Base-by-base conservation (phyloP, 2,329 filamentous ascomycete species). In the Dactylellina leptospora region DNA sequence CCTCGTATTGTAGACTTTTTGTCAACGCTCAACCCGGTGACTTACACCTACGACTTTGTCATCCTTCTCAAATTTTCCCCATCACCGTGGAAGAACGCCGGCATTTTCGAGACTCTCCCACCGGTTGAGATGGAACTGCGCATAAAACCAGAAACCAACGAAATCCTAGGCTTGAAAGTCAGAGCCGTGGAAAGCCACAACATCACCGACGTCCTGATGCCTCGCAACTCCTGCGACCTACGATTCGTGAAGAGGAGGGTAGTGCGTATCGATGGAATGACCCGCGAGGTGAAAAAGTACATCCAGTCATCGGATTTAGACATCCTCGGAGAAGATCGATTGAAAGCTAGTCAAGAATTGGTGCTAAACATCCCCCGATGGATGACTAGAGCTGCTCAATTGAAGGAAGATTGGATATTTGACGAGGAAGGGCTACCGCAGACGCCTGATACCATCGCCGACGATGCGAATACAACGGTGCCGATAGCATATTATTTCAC, bases 191-290 rank as follows among this genome's bases (percentile, higher is more conserved):
- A 76, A 25, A 74, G 64, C 5, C 69, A 76, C 20, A 71, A 51
- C 6, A 55, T 75, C 6, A 74, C 68, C 20, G 76, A 77, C 38
- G 42, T 76, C 4, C 54, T 77, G 27, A 70, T 77, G 62, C 76
- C 76, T 13, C 60, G 73, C 22, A 72, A 71, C 38, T 45, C 63
- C 16, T 75, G 74, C 56, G 76, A 77, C 48, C 25, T 77, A 3
- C 55, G 75, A 9, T 76, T 77, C 59, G 40, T 64, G 8, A 42
- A 44, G 2, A 20, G 59, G 5, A 44, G 38, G 8, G 5, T 72
- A 22, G 59, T 45, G 10, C 44, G 54, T 27, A 44, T 72, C 5
- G 59, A 72, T 27, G 40, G 47, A 2, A 64, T 50, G 33, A 72
- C 68, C 2, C n/a, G n/a, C 1, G 38, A 58, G 5, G 40, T 72